These are phyloP conservation scores for Schrenkiella parvula DNA, from an alignment of 345 rosid species.

Conservation along the genomic window DNA sequence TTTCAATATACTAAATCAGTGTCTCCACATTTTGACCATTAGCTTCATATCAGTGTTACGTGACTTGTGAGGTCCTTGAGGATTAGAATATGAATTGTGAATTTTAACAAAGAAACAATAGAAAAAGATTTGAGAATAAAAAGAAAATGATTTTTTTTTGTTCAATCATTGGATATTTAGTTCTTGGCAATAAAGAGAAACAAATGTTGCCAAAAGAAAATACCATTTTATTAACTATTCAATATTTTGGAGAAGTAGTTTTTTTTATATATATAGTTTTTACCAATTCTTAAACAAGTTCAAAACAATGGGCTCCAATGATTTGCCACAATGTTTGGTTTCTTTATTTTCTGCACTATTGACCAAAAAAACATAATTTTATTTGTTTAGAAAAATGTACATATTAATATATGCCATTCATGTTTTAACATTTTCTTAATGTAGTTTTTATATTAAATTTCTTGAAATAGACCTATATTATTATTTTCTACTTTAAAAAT, in stretches of 20 bases:
- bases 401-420: not conserved
- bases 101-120: not conserved
- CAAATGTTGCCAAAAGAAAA: not conserved
- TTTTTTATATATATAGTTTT: not conserved
- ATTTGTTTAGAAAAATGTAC: not conserved
- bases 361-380: too few species aligned
- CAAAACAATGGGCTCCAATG: not conserved
- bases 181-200: not conserved
- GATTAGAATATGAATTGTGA: constrained; percentile 12
- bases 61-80: not conserved
- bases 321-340: too few species aligned
- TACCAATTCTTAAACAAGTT: not conserved
- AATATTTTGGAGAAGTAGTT: not conserved
- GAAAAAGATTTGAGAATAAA: not conserved
- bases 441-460: not conserved
- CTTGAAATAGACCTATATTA: not conserved
- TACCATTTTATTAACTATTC: not conserved
- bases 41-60: constrained; percentile 5
- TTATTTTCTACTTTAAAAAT: not conserved
- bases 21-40: constrained; percentile 19
- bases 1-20: not conserved
- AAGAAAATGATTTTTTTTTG: not conserved
- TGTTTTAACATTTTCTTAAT: not conserved
- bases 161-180: not conserved
- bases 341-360: too few species aligned